Evolutionary conservation across 176 grass and related monocot species (phyloP), one percentile per base, ranked within the genome.

Genomic region (Aegilops tauschii): DNA sequence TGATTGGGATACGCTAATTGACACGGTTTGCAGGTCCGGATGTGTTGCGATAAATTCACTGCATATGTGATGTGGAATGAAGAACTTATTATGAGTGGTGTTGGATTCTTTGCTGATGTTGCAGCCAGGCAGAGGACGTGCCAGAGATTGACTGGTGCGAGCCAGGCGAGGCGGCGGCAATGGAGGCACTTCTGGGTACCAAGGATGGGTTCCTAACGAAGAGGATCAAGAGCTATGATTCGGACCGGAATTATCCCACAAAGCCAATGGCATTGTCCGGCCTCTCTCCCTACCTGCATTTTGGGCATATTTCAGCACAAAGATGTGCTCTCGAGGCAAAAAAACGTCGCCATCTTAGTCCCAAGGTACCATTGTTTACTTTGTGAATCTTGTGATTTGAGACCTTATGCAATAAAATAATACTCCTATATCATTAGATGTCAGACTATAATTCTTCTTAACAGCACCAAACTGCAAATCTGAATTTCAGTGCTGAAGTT

Each of bases 301-400:
- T 98, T 87, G 96, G 96, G 74, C 93, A 98, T 31, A 95, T 98
- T 79, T 95, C 93, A n/a, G 93, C 93, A 42, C 96, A 95, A 69
- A 82, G 96, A 21, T 98, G 93, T 80, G 96, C 92, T 54, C 64
- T 98, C 0, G 96, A 98, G 84, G 93, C 96, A 47, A 87, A 86
- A 79, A 84, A 73, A 12, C 27, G 54, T 4, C 91, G 79, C 34
- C 93, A 86, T 69, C 87, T 91, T 82, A 92, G 81, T 78, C 90
- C 92, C 13, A 84, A 94, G 93, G 96, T 98, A 7, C 13, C 23
- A 27, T 74, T 82, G 1, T 61, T 85, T 74, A 30, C 70, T 65
- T 76, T 44, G 18, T 75, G 61, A 27, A 76, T 17, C 34, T 28
- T 9, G 11, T 77, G 40, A 67, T 36, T 47, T 34, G 54, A 65